These are phyloP conservation scores for Arachnomyces sp. DNA, from an alignment of 2,329 filamentous ascomycete species.

Conservation along the genomic window DNA sequence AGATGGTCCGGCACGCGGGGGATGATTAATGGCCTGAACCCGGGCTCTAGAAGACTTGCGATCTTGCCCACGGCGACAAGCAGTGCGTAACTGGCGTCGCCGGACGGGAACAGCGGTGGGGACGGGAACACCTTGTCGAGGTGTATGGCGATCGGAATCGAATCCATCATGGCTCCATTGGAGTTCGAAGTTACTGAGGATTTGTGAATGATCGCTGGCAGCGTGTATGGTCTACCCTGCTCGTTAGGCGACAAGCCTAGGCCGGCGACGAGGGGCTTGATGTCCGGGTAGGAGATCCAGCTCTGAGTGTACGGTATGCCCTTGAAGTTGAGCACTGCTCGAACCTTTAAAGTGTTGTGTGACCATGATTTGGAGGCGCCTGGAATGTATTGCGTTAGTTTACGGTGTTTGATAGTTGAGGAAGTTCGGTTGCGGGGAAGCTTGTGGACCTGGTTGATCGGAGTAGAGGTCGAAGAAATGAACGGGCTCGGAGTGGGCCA, in stretches of 20 bases:
- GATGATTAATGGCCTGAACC: constrained; percentile 12
- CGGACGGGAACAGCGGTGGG: constrained; percentile 25
- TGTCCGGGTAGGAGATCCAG: constrained; percentile 23
- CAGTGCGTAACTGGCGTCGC: constrained; percentile 27
- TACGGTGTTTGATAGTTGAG: not conserved
- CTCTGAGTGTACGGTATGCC: constrained; percentile 20
- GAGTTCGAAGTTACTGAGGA: constrained; percentile 17
- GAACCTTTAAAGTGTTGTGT: constrained; percentile 19
- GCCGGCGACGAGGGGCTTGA: constrained; percentile 19
- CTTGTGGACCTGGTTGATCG: constrained; percentile 18
- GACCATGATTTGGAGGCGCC: constrained; percentile 24
- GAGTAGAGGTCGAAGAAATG: constrained; percentile 30
- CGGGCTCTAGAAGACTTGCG: not conserved
- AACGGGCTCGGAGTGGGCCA: constrained; percentile 19
- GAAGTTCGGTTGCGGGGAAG: not conserved
- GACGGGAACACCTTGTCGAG: constrained; percentile 24
- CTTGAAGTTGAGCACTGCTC: constrained; percentile 21
- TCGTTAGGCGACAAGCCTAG: constrained; percentile 17
- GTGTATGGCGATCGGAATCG: constrained; percentile 24
- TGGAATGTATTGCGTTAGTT: constrained; percentile 9
- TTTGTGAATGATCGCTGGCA: constrained; percentile 27
- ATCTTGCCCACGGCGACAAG: constrained; percentile 17
- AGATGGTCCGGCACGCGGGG: constrained; percentile 18
- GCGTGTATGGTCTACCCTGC: constrained; percentile 18
- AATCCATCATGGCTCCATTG: constrained; percentile 26